Base-by-base conservation (phyloP, 345 rosid species). In the Trapa incisa region DNA sequence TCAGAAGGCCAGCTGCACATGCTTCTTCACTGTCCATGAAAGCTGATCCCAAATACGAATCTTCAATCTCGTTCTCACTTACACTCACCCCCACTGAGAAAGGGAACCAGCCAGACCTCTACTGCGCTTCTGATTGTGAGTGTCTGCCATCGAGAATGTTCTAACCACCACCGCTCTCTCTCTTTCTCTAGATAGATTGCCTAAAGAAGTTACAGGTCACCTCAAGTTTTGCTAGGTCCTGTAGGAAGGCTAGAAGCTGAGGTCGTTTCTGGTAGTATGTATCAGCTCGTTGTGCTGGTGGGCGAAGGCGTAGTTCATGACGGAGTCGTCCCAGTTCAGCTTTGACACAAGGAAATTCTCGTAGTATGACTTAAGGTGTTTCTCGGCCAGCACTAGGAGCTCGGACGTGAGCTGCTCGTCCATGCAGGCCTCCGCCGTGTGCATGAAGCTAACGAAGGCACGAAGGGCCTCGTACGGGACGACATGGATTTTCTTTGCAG, bases 401-500 rank as follows among this genome's bases (percentile, higher is more conserved):
- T 88, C 92, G 74, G 82, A 85, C 12, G 94, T 90, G 85, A 85
- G 78, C 72, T 80, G 86, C 82, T 88, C 96, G 68, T 92, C 96
- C 5, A 89, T 83, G 71, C 78, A 71, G 61, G 90, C 90, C 77
- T 92, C 89, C 0, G 94, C 98, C 54, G 92, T 85, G 83, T 88
- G 89, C 52, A 89, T 67, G 68, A 80, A 89, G 76, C 68, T 80
- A 33, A 89, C 80, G 39, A 92, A 89, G 29, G 84, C 65, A 3
- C 81, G 86, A 45, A 89, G 90, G 4, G 90, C 85, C 14, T 88
- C 90, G 6, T 82, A 83, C 12, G 94, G 80, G 6, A 80, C 86
- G 38, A 88, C 92, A 17, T 75, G 75, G 65, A 93, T 89, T 80
- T 81, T 89, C 29, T 81, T 71, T 77, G 89, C 70, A 73, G 70